Percentiles rank a stretch among this genome's conserved stretches.
Evolutionary conservation across 192 early-diverging fungal species (phyloP).

Genomic region (Linderina pennispora): DNA sequence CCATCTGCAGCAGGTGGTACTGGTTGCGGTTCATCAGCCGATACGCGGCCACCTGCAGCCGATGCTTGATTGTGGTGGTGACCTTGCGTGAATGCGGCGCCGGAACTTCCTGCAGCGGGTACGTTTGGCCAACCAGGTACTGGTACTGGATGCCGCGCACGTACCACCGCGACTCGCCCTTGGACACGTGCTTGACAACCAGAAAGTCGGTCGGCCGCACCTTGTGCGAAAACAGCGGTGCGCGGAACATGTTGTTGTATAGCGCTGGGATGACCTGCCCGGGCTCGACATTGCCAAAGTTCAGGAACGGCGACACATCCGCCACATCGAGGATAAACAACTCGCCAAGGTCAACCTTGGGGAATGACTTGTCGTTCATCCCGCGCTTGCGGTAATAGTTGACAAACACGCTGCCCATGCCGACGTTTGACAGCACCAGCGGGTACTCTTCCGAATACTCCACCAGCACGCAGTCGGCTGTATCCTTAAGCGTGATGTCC

Average conservation of each 20-base stretch:
- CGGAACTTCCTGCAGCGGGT: constrained; percentile 90
- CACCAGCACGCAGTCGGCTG: constrained; percentile 70
- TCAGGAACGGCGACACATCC: constrained; percentile 89
- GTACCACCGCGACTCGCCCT: constrained; percentile 79
- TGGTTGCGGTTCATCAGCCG: constrained; percentile 81
- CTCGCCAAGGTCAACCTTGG: constrained; percentile 76
- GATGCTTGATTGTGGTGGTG: constrained; percentile 75
- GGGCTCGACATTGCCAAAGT: constrained; percentile 90
- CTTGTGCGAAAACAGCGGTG: constrained; percentile 81
- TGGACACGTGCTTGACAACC: constrained; percentile 70
- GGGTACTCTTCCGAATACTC: constrained; percentile 98
- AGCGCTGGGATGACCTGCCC: constrained; percentile 85
- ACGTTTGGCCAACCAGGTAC: constrained; percentile 88
- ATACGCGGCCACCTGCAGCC: constrained; percentile 85
- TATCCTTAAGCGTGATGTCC: constrained; percentile 87
- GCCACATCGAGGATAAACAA: constrained; percentile 80
- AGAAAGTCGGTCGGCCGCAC: constrained; percentile 74
- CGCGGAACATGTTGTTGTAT: constrained; percentile 93
- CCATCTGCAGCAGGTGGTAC: constrained; percentile 66
- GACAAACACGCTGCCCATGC: constrained; percentile 91
- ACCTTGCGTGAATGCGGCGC: constrained; percentile 92
- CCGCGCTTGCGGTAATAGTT: constrained; percentile 94
- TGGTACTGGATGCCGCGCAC: constrained; percentile 75
- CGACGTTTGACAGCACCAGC: constrained; percentile 82
- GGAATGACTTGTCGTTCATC: constrained; percentile 71